phyloP scores from a whole-genome alignment of 2,329 filamentous ascomycete species.

The Ophiostoma montium region DNA sequence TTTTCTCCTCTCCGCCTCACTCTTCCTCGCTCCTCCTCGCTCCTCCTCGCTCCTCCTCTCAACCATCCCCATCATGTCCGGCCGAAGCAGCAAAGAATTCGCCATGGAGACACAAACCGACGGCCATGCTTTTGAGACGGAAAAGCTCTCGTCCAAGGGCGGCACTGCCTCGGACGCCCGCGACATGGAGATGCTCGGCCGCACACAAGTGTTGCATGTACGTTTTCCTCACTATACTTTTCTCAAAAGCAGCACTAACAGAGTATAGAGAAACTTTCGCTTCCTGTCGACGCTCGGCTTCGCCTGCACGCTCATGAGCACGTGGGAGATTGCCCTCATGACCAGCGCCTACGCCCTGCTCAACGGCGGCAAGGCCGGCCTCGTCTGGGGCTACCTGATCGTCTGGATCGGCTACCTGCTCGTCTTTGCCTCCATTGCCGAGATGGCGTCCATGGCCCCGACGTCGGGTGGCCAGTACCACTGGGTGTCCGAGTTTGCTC shows the following conservation, averaged over 20 bases:
- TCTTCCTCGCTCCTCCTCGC: neutral
- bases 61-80: constrained; percentile 6
- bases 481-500: constrained; percentile 42
- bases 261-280: constrained; percentile 30
- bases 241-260: neutral
- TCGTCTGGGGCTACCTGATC: constrained; percentile 37
- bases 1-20: neutral
- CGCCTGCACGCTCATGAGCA: constrained; percentile 36
- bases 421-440: constrained; percentile 26
- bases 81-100: constrained; percentile 10
- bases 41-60: neutral
- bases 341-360: constrained; percentile 24
- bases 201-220: constrained; percentile 14
- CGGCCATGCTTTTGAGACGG: constrained; percentile 12
- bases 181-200: constrained; percentile 20
- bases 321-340: constrained; percentile 37
- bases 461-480: constrained; percentile 45
- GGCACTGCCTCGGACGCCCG: constrained; percentile 18
- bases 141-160: constrained; percentile 12
- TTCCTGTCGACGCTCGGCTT: constrained; percentile 37
- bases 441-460: constrained; percentile 32
- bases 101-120: constrained; percentile 8
- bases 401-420: constrained; percentile 32
- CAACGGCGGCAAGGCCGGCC: constrained; percentile 39
- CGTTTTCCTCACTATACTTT: neutral